phyloP scores from a whole-genome alignment of 495 filamentous ascomycete genomes.

The Ramalina peruviana region DNA sequence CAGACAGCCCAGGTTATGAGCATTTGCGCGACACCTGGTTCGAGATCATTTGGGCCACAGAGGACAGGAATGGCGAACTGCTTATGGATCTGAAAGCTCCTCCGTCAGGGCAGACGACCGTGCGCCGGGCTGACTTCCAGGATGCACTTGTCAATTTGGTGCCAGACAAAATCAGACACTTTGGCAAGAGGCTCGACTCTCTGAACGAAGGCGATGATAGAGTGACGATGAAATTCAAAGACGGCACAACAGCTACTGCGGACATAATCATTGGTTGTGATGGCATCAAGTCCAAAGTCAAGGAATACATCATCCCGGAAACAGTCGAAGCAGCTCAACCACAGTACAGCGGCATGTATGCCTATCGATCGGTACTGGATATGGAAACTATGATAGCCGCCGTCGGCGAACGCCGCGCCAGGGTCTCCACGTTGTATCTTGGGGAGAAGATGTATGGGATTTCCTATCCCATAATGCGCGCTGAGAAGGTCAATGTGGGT shows the following conservation, averaged over 20 bases:
- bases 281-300: constrained; percentile 39
- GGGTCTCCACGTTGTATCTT: constrained; percentile 41
- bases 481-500: constrained; percentile 45
- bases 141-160: constrained; percentile 33
- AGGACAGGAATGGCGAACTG: too few relatives aligned
- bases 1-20: background rate
- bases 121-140: constrained; percentile 37
- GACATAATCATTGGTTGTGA: constrained; percentile 44
- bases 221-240: constrained; percentile 11
- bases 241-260: constrained; percentile 14
- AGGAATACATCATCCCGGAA: constrained; percentile 30
- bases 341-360: constrained; percentile 37
- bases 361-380: constrained; percentile 45
- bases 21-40: background rate
- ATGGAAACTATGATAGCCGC: constrained; percentile 40
- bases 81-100: background rate
- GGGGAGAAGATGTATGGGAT: constrained; percentile 44
- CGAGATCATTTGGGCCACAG: too few relatives aligned
- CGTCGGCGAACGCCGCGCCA: constrained; percentile 36
- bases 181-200: constrained; percentile 30
- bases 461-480: constrained; percentile 53
- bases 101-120: constrained; percentile 4
- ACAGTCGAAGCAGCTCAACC: constrained; percentile 21
- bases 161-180: constrained; percentile 27
- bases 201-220: constrained; percentile 23